Base-by-base conservation (phyloP, 805 yeast genomes). In the Teunomyces gatunensis region DNA sequence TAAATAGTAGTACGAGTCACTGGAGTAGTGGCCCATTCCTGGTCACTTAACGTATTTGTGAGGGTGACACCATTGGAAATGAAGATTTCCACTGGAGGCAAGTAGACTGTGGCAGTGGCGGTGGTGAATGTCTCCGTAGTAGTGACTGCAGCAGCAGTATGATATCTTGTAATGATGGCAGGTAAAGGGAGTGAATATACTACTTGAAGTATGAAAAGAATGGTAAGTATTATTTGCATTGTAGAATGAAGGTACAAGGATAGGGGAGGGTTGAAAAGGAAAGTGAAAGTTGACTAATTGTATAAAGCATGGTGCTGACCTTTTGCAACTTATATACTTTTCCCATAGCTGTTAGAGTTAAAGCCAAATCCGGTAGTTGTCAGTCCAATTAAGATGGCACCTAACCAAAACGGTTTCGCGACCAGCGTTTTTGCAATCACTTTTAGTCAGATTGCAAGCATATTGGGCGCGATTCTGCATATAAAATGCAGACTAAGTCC, bases 121-220 rank as follows among this genome's bases (percentile, higher is more conserved):
- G 80, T 76, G 28, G 71, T 67, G 37, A 64, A 59, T 13, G 73
- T 66, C 17, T 61, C 52, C 4, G 74, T 69, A 13, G 74, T 67
- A 3, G 82, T 78, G 32, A 79, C 78, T 3, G 84, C 73, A 6
- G 63, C 68, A 13, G 86, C 85, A 15, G 85, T 80, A 56, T 79
- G 83, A 33, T 65, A 64, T 59, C 84, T 69, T 15, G 86, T 81
- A 47, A 81, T 67, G 21, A 78, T 49, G 42, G 64, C 63, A 45
- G 74, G 73, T 13, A 73, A 43, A 2, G 77, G 77, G 12, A 65
- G 60, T 15, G 74, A 71, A 5, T 52, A 21, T 5, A 59, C 56
- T 17, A 58, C 48, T 21, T 61, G 63, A 10, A 61, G 28, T 6
- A 37, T 37, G 40, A 37, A 37, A 37, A 37, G 40, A 6, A 37